Percentiles rank a stretch among this genome's conserved stretches.
These are phyloP conservation scores for Vachellia collinsii DNA, from an alignment of 306 rosid genomes.

Conservation along the genomic window DNA sequence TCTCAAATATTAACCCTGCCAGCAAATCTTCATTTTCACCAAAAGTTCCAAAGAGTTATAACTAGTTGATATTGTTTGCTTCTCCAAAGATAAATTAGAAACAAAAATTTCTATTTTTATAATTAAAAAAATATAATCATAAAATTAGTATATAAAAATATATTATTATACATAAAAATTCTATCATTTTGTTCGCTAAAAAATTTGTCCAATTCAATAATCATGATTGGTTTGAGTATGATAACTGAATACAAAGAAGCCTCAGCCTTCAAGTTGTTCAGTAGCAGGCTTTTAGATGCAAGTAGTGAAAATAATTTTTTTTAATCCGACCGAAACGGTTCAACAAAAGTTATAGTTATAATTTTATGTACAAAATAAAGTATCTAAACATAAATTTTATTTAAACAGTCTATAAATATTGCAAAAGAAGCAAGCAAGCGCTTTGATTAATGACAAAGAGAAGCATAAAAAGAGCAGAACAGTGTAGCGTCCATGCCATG, in stretches of 20 bases:
- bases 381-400: no score
- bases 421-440: neutral
- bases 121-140: no score
- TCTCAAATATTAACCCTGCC: constrained; percentile 8
- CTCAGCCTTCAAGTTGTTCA: neutral
- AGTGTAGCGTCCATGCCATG: neutral
- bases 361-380: no score
- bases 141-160: no score
- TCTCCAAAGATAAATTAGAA: no score
- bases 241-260: neutral
- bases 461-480: neutral
- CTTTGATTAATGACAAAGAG: neutral
- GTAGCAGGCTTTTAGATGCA: neutral
- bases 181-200: neutral
- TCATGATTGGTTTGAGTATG: neutral
- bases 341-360: no score
- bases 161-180: no score
- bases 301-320: neutral
- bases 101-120: no score
- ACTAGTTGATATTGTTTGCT: neutral
- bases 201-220: neutral
- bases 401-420: no score
- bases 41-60: neutral
- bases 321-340: no score
- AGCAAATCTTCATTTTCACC: neutral